A percentile compares a stretch with the other conserved stretches of the same genome.
Conservation (phyloP, 768 basidiomycete species). For the Termitomyces sp. region DNA sequence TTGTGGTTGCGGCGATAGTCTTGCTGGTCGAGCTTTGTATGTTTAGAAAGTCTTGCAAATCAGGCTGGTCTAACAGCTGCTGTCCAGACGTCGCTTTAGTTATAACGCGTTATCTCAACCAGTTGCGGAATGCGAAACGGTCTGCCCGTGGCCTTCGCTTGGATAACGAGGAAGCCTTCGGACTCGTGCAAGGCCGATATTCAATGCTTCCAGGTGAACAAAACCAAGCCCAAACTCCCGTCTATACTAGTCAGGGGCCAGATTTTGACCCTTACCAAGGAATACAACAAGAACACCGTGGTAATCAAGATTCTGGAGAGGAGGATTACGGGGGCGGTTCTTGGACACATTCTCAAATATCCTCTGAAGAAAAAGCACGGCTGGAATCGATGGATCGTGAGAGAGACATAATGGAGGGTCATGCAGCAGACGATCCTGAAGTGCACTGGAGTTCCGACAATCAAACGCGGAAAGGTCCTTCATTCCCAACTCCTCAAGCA, state of each 20-base stretch:
- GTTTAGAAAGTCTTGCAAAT: constrained; percentile 19
- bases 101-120: constrained; percentile 51
- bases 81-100: constrained; percentile 48
- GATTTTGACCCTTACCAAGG: constrained; percentile 42
- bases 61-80: background rate
- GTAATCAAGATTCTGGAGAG: constrained; percentile 20
- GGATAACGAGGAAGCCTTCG: constrained; percentile 33
- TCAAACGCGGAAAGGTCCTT: background rate
- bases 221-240: constrained; percentile 2
- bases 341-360: constrained; percentile 32
- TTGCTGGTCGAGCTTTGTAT: constrained; percentile 56
- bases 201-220: constrained; percentile 19
- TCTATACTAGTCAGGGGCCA: constrained; percentile 11
- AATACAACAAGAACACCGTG: constrained; percentile 9
- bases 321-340: constrained; percentile 31
- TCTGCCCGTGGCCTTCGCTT: constrained; percentile 32
- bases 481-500: background rate
- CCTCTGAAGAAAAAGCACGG: constrained; percentile 29
- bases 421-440: constrained; percentile 1
- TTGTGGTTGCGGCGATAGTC: constrained; percentile 39
- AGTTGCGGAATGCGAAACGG: constrained; percentile 48
- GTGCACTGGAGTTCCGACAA: background rate
- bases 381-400: constrained; percentile 17
- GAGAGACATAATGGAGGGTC: background rate
- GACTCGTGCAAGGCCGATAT: constrained; percentile 27